A percentile compares a stretch with the other conserved stretches of the same genome.
Evolutionary conservation across 2,329 filamentous ascomycete genomes (phyloP).

Genomic region (Leptographium procerum): DNA sequence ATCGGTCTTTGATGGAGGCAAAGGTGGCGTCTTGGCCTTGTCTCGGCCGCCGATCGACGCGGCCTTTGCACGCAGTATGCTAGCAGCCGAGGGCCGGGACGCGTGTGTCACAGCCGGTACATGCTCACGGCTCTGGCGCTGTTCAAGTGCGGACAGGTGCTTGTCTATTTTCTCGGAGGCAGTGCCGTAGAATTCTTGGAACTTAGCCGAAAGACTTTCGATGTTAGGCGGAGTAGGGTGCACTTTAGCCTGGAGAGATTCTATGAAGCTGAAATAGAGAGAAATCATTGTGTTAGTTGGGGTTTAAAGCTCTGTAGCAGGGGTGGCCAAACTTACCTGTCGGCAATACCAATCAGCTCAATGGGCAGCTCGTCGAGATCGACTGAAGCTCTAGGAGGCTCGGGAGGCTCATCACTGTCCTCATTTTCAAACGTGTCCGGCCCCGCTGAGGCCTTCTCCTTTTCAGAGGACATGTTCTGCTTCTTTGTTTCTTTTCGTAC

Average conservation of each 20-base stretch:
- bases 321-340: constrained; percentile 47
- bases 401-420: constrained; percentile 32
- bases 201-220: constrained; percentile 71
- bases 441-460: constrained; percentile 16
- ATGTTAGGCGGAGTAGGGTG: constrained; percentile 74
- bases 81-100: constrained; percentile 44
- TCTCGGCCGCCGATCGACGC: constrained; percentile 41
- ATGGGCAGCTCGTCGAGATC: constrained; percentile 86
- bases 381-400: constrained; percentile 44
- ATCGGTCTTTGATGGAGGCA: constrained; percentile 24
- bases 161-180: constrained; percentile 76
- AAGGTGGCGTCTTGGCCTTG: constrained; percentile 27
- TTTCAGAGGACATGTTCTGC: constrained; percentile 3
- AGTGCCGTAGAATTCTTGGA: constrained; percentile 85
- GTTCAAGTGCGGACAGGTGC: constrained; percentile 71
- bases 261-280: constrained; percentile 62
- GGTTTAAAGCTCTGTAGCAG: not conserved
- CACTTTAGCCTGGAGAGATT: constrained; percentile 77
- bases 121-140: constrained; percentile 58
- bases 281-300: constrained; percentile 8
- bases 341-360: constrained; percentile 80
- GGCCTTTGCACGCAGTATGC: constrained; percentile 44
- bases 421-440: constrained; percentile 39
- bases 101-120: constrained; percentile 43
- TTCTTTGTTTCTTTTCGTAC: not conserved